Percentiles rank a stretch among this genome's conserved stretches.
Evolutionary conservation across 2,329 filamentous ascomycete species (phyloP).

Genomic region (Sarocladium brachiariae): DNA sequence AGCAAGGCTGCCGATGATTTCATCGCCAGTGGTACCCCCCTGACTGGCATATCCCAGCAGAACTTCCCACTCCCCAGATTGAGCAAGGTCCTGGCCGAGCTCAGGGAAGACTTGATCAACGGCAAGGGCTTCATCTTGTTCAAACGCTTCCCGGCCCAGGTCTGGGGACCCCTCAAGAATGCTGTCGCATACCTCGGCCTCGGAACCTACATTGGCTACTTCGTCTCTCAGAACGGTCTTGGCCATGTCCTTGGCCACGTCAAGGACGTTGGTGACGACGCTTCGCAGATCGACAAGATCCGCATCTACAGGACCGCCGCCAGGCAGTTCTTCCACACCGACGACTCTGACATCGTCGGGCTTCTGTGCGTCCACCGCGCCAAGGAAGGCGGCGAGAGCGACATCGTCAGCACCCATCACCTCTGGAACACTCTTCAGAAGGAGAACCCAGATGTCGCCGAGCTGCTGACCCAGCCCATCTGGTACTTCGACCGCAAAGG

Average conservation of each 20-base stretch:
- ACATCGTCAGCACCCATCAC: constrained; percentile 68
- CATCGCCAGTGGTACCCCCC: constrained; percentile 52
- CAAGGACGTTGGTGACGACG: constrained; percentile 79
- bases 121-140: constrained; percentile 88
- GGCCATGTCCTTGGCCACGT: constrained; percentile 86
- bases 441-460: constrained; percentile 73
- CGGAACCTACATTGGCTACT: constrained; percentile 79
- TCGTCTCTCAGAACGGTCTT: constrained; percentile 76
- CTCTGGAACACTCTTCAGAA: constrained; percentile 74
- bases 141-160: constrained; percentile 70
- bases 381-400: constrained; percentile 73
- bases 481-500: constrained; percentile 95
- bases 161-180: constrained; percentile 74
- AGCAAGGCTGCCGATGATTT: constrained; percentile 62
- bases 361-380: constrained; percentile 73
- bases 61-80: constrained; percentile 39
- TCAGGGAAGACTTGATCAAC: constrained; percentile 50
- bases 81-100: constrained; percentile 24
- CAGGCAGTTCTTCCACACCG: constrained; percentile 50
- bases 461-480: constrained; percentile 65
- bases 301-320: constrained; percentile 88
- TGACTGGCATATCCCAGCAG: constrained; percentile 55
- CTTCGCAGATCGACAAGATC: constrained; percentile 74
- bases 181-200: constrained; percentile 89
- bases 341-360: constrained; percentile 77